Conservation (phyloP, 495 filamentous ascomycete genomes). For the Clavariopsis aquatica region DNA sequence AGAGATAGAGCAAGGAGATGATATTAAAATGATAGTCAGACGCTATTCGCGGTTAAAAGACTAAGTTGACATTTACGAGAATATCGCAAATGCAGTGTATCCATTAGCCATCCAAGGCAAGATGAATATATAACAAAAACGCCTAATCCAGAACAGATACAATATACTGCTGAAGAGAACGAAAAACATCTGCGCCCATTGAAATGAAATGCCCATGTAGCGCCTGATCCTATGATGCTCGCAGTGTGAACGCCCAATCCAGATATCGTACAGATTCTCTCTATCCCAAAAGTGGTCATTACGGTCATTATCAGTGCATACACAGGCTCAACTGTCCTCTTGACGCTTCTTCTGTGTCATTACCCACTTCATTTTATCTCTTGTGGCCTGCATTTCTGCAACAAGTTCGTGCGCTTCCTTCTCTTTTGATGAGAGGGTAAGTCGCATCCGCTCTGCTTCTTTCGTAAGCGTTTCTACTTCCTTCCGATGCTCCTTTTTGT, state of each 20-base stretch:
- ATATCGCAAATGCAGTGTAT: not conserved
- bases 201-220: not conserved
- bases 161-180: not conserved
- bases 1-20: not conserved
- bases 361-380: slow-evolving; percentile 38
- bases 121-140: not conserved
- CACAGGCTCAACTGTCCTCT: not conserved
- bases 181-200: not conserved
- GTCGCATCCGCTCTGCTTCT: slow-evolving; percentile 27
- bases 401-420: slow-evolving; percentile 13
- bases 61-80: not conserved
- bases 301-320: not conserved
- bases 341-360: slow-evolving; percentile 26
- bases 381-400: slow-evolving; percentile 14
- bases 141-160: not conserved
- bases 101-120: not conserved
- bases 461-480: slow-evolving; percentile 22
- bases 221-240: slow-evolving; percentile 8
- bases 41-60: not conserved
- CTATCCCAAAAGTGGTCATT: slow-evolving; percentile 18
- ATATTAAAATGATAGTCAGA: not conserved
- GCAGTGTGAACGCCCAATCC: not conserved
- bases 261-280: slow-evolving; percentile 25
- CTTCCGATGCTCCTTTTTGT: slow-evolving; percentile 32
- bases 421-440: slow-evolving; percentile 23